phyloP scores from a whole-genome alignment of 2,329 filamentous ascomycete species.

The Cytospora chrysosperma region DNA sequence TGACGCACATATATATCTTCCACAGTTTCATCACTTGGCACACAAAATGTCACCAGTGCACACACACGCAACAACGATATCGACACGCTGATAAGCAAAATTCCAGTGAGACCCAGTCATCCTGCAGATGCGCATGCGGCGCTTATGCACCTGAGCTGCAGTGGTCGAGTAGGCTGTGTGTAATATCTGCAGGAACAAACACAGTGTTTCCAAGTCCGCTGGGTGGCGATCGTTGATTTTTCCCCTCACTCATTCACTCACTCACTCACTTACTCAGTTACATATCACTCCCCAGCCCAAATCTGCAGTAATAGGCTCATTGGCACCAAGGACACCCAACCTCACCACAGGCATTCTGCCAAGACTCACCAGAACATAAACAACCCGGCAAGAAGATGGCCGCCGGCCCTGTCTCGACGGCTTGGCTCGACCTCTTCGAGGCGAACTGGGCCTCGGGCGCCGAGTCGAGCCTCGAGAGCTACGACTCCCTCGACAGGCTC shows the following conservation, averaged over 20 bases:
- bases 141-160: not conserved
- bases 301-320: not conserved
- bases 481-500: constrained; percentile 10
- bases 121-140: not conserved
- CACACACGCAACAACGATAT: not conserved
- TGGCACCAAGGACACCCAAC: not conserved
- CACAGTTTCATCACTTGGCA: no score
- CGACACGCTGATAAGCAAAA: not conserved
- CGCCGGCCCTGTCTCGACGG: constrained; percentile 5
- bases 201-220: not conserved
- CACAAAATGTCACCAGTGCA: not conserved
- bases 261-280: no score
- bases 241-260: not conserved
- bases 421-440: constrained; percentile 11
- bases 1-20: not conserved
- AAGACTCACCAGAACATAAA: not conserved
- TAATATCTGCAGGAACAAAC: not conserved
- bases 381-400: constrained; percentile 8
- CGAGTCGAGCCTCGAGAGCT: constrained; percentile 15
- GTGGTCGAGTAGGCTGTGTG: no score
- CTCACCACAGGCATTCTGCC: no score
- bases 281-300: no score
- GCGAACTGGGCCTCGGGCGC: not conserved
- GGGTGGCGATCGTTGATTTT: not conserved
- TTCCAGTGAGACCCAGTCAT: not conserved